Evolutionary conservation across 73 alveolate species (phyloP).

Genomic region (Halteria grandinella): DNA sequence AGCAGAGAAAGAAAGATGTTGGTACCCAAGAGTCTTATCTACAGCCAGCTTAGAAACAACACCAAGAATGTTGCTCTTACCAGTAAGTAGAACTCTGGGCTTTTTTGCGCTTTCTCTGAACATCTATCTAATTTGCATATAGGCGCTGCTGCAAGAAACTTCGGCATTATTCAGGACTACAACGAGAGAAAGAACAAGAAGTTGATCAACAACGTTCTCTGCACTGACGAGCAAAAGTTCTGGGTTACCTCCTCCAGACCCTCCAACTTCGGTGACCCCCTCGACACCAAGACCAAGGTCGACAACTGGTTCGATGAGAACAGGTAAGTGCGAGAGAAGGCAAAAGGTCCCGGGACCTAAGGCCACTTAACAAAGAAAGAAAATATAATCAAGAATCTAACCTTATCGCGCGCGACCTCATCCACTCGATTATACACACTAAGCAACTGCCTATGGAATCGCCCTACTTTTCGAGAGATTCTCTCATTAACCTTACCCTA

Average conservation of each 20-base stretch:
- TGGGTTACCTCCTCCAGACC: slow-evolving; percentile 92
- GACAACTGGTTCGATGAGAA: slow-evolving; percentile 96
- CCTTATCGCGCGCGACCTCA: too few species aligned
- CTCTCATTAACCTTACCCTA: neutral
- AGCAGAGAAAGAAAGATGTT: slow-evolving; percentile 38
- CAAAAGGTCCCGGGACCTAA: neutral
- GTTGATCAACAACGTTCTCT: slow-evolving; percentile 72
- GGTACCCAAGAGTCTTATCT: slow-evolving; percentile 32
- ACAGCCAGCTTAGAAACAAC: slow-evolving; percentile 12
- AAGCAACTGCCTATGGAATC: too few species aligned
- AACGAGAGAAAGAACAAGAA: slow-evolving; percentile 85
- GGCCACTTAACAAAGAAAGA: neutral
- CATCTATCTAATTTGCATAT: too few species aligned
- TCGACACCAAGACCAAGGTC: slow-evolving; percentile 87
- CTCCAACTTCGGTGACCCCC: slow-evolving; percentile 89
- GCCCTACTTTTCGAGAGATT: neutral
- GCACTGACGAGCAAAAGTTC: slow-evolving; percentile 83
- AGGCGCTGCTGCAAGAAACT: slow-evolving; percentile 55
- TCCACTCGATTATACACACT: too few species aligned
- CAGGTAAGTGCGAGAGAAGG: slow-evolving; percentile 29
- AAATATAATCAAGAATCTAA: neutral
- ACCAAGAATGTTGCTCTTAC: slow-evolving; percentile 12
- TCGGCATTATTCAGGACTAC: slow-evolving; percentile 84
- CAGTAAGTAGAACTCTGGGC: neutral
- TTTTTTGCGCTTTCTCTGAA: too few species aligned